Base-by-base conservation (phyloP, 768 basidiomycete species). In the Amylocystis lapponica region DNA sequence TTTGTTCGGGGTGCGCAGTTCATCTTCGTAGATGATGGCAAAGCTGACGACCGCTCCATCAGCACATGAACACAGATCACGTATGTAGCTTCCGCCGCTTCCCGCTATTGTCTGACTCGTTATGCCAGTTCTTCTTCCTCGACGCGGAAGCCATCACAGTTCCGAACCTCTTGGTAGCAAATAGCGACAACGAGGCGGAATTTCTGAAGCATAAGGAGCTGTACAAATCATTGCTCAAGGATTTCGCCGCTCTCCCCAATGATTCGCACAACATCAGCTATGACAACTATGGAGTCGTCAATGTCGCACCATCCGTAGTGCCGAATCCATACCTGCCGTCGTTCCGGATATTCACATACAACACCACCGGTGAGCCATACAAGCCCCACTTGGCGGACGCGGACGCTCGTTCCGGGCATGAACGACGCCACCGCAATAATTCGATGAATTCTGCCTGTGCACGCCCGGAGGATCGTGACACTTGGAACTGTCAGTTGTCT, bases 51-150 rank as follows among this genome's bases (percentile, higher is more conserved):
- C 61, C 44, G 49, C 55, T 51, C 35, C 39, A 40, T 46, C 46
- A 84, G 81, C 83, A 91, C 61, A 85, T 85, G 86, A 91, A 93
- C 62, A 75, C 78, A 14, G 90, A 94, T 66, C 81, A 83, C 65
- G 83, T 83, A 57, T 39, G 55, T 53, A 6, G 11, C 36, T 10
- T 20, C 25, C 14, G 14, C 36, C 10, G 29, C 23, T 26, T 10
- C 13, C 23, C 22, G 25, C 10, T 34, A 9, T 16, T 10, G 36
- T 37, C 17, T 41, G 19, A 14, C 32, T 27, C 27, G 25, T 32
- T 12, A 35, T 10, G 47, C 14, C 37, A 63, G 63, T 66, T 64
- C 54, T 63, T 62, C 43, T 50, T 64, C 31, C 38, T 63, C 31
- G 64, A 66, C 27, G 64, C 61, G 45, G 49, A 20, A 27, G 42